Conservation (phyloP, 208 protist species). For the Acanthamoeba culbertsoni region DNA sequence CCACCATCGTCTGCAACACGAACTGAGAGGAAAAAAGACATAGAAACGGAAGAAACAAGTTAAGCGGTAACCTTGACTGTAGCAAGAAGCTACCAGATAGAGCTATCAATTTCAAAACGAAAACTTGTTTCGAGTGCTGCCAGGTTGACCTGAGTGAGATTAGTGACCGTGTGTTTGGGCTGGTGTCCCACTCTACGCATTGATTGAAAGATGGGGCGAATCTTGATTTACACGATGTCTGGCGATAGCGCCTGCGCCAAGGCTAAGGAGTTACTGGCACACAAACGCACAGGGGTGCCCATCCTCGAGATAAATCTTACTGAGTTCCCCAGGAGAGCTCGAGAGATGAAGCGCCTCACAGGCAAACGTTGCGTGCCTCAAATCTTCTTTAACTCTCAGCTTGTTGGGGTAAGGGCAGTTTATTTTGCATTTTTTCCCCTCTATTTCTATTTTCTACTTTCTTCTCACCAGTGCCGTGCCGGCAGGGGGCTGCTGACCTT, state of each 20-base stretch:
- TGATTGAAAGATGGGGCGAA: background rate
- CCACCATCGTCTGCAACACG: too few relatives aligned
- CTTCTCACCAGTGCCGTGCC: background rate
- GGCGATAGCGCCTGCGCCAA: background rate
- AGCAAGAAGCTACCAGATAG: too few relatives aligned
- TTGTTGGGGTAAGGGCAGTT: background rate
- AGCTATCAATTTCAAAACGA: too few relatives aligned
- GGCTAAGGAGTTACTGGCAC: background rate
- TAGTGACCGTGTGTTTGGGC: too few relatives aligned
- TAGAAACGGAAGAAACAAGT: too few relatives aligned
- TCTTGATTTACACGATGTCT: background rate
- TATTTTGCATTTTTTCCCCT: background rate
- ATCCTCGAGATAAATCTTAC: background rate
- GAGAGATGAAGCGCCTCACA: background rate
- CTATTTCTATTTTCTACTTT: background rate
- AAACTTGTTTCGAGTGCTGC: too few relatives aligned
- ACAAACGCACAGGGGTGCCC: background rate
- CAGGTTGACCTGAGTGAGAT: too few relatives aligned
- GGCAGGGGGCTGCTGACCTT: background rate
- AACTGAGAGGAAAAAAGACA: too few relatives aligned
- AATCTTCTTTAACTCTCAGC: slow-evolving; percentile 16
- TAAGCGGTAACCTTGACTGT: too few relatives aligned
- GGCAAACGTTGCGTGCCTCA: slow-evolving; percentile 1
- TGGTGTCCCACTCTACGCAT: background rate
- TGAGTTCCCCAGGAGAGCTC: background rate